Conservation (phyloP, 192 early-diverging fungal genomes). For the Spizellomyces sp. region DNA sequence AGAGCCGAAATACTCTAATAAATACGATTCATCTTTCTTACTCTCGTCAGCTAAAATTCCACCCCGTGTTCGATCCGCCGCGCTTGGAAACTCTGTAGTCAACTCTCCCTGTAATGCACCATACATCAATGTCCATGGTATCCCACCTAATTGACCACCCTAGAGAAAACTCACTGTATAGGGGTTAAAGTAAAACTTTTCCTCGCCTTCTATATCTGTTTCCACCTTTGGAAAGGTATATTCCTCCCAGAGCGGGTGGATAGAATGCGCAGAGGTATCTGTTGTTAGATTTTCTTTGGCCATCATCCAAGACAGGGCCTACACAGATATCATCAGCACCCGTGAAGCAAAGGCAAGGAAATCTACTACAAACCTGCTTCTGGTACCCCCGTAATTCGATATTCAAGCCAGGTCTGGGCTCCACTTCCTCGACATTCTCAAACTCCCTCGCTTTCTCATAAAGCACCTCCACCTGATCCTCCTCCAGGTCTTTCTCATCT, state of each 20-base stretch:
- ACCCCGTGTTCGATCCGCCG: slow-evolving; percentile 28
- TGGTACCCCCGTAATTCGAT: slow-evolving; percentile 37
- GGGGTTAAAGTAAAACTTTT: slow-evolving; percentile 36
- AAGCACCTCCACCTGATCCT: slow-evolving; percentile 23
- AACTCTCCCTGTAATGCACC: slow-evolving; percentile 25
- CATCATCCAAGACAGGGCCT: slow-evolving; percentile 29
- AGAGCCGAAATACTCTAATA: slow-evolving; percentile 6
- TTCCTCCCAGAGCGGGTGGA: slow-evolving; percentile 33
- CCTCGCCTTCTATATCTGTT: background rate
- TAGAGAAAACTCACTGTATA: slow-evolving; percentile 12
- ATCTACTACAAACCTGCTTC: slow-evolving; percentile 12
- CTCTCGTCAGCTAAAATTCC: slow-evolving; percentile 50
- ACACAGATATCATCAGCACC: background rate
- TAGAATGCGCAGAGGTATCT: slow-evolving; percentile 4
- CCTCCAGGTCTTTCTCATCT: slow-evolving; percentile 8
- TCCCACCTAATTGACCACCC: too few species aligned
- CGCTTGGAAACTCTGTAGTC: slow-evolving; percentile 20
- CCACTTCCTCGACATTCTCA: slow-evolving; percentile 20
- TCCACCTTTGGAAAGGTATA: slow-evolving; percentile 5
- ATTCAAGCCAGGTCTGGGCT: slow-evolving; percentile 25
- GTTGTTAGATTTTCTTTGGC: slow-evolving; percentile 9
- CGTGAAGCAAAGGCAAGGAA: background rate
- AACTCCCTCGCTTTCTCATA: slow-evolving; percentile 37
- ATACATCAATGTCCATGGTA: too few species aligned
- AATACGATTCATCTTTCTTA: background rate